Conservation (phyloP, 768 basidiomycete genomes). For the button mushroom (Agaricus bisporus) region DNA sequence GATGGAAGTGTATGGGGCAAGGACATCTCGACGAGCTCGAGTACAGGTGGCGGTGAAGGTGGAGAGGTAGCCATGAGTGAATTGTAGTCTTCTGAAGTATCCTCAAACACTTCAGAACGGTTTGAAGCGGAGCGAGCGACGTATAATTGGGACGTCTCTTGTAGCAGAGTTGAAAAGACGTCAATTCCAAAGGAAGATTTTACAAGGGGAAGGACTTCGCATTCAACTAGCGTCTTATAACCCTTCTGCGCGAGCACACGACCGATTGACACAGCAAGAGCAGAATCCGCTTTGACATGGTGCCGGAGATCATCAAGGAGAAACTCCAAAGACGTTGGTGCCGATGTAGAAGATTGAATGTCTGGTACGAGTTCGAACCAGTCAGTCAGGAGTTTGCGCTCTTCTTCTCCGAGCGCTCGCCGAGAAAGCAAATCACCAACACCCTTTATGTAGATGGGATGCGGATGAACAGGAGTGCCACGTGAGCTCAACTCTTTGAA, state of each 20-base stretch:
- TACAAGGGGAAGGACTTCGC: constrained; percentile 21
- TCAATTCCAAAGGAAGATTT: constrained; percentile 7
- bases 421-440: constrained; percentile 26
- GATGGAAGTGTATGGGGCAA: constrained; percentile 26
- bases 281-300: constrained; percentile 18
- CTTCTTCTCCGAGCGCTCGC: constrained; percentile 1
- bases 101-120: constrained; percentile 23
- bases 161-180: constrained; percentile 14
- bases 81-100: constrained; percentile 24
- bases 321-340: neutral
- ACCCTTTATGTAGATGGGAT: constrained; percentile 29
- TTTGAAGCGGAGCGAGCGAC: neutral
- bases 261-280: constrained; percentile 36
- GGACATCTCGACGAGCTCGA: constrained; percentile 21
- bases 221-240: constrained; percentile 20
- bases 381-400: constrained; percentile 7
- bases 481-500: constrained; percentile 32
- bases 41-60: constrained; percentile 14
- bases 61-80: constrained; percentile 11
- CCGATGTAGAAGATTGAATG: neutral
- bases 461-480: constrained; percentile 29
- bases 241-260: constrained; percentile 42
- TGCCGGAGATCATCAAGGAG: neutral
- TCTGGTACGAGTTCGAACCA: constrained; percentile 31
- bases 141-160: constrained; percentile 4